A percentile compares a stretch with the other conserved stretches of the same genome.
Evolutionary conservation across 371 early-diverging fungal species (phyloP).

Genomic region (Rhizopus stolonifer): DNA sequence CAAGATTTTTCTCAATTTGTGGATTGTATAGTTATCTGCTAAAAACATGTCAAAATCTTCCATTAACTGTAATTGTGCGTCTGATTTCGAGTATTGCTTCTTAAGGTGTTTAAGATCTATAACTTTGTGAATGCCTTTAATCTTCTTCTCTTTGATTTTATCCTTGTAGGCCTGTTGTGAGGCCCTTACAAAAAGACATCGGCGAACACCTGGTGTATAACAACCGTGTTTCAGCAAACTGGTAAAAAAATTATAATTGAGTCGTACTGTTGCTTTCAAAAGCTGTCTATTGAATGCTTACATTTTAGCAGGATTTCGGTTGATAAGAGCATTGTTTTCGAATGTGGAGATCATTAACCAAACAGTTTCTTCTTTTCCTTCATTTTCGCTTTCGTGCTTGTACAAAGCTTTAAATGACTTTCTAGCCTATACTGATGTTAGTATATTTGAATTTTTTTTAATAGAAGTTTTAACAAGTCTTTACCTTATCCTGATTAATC

Average conservation of each 20-base stretch:
- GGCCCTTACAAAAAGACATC: slow-evolving; percentile 87
- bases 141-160: slow-evolving; percentile 58
- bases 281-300: slow-evolving; percentile 19
- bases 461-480: neutral
- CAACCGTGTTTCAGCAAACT: slow-evolving; percentile 45
- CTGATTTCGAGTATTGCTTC: slow-evolving; percentile 71
- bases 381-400: slow-evolving; percentile 27
- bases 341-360: slow-evolving; percentile 44
- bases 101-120: slow-evolving; percentile 80
- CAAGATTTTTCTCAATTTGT: slow-evolving; percentile 74
- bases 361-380: slow-evolving; percentile 22
- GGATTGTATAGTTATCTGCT: slow-evolving; percentile 78
- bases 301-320: slow-evolving; percentile 34
- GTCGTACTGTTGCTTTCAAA: neutral
- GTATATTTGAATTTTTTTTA: neutral
- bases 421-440: slow-evolving; percentile 21
- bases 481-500: slow-evolving; percentile 23
- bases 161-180: slow-evolving; percentile 77
- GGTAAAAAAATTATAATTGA: neutral
- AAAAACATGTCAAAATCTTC: slow-evolving; percentile 77
- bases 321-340: slow-evolving; percentile 17
- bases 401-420: slow-evolving; percentile 39
- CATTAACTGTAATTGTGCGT: slow-evolving; percentile 74
- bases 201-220: slow-evolving; percentile 35
- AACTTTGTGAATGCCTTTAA: slow-evolving; percentile 66